Conservation (phyloP, 192 early-diverging fungal species). For the Umbelopsis sp. region DNA sequence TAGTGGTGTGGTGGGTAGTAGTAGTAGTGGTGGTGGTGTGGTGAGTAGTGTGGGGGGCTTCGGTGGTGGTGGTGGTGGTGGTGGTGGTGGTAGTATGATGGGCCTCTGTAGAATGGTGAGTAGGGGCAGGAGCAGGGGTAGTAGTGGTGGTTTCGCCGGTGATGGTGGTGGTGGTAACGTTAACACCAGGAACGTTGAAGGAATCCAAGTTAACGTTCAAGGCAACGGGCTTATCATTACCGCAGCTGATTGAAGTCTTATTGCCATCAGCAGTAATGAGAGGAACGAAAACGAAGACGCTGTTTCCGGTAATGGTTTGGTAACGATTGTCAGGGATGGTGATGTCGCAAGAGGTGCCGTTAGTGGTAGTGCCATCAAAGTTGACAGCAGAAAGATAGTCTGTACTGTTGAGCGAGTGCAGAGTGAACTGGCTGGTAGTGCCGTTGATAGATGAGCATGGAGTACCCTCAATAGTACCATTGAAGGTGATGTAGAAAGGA, state of each 20-base stretch:
- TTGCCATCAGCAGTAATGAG: neutral
- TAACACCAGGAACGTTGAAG: slow-evolving; percentile 2
- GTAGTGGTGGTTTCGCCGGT: neutral
- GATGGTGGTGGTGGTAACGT: neutral
- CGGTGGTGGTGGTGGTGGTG: slow-evolving; percentile 2
- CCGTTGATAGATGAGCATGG: neutral
- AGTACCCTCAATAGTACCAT: neutral
- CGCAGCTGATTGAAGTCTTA: neutral
- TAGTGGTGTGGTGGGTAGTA: slow-evolving; percentile 3
- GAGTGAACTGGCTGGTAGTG: neutral
- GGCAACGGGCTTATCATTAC: neutral
- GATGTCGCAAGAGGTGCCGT: slow-evolving; percentile 3
- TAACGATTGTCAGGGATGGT: slow-evolving; percentile 5
- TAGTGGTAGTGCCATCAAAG: slow-evolving; percentile 3
- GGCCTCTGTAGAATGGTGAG: neutral
- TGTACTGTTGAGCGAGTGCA: neutral
- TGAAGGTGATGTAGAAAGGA: slow-evolving; percentile 19
- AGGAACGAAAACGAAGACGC: slow-evolving; percentile 12
- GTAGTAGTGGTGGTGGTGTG: neutral
- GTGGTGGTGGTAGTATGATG: slow-evolving; percentile 9
- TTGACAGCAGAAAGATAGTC: slow-evolving; percentile 8
- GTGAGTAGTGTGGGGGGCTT: neutral
- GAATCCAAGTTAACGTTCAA: slow-evolving; percentile 11
- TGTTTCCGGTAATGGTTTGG: neutral
- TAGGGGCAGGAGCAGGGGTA: neutral